Base-by-base conservation (phyloP, 2,329 filamentous ascomycete species). In the Eurotiales sp. region DNA sequence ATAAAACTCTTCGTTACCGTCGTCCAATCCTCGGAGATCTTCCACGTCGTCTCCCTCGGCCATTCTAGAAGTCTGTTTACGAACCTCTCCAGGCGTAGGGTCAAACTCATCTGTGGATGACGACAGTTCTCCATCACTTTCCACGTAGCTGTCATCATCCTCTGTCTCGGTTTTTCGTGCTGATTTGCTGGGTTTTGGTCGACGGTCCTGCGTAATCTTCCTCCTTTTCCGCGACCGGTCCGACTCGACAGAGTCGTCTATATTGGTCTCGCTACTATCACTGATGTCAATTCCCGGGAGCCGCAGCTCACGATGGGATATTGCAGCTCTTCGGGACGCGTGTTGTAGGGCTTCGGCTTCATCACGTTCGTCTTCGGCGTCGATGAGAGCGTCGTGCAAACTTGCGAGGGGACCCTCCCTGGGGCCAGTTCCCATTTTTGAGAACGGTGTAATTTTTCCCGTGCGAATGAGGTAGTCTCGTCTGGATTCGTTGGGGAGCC, bases 381-480 rank as follows among this genome's bases (percentile, higher is more conserved):
- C 88, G 12, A 91, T 74, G 53, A 96, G 80, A 2, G 85, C 86
- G 62, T 91, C 85, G 10, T 87, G 86, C 14, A 96, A 75, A 54
- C 85, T 85, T 2, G 86, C 86, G 40, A 85, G 78, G 2, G 84
- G 77, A 3, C 80, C 82, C 23, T 81, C 75, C 3, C 77, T 63
- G 21, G 62, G 77, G 1, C 84, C 77, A 12, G 82, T 78, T 22
- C 83, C 83, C 60, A 95, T 81, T 56, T 86, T 88, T 7, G 90
- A 88, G 63, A 99, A 99, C 0, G 93, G 93, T 0, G 93, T 99
- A 59, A 99, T 97, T 72, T 97, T 97, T 55, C 93, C 93, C 0
- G 92, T 99, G 23, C 93, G 84, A 44, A 99, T 93, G 42, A 99
- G 80, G 65, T 88, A 99, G 42, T 96, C 91, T 46, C 91, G 83